Conservation (phyloP, 73 alveolate genomes). For the Blepharisma japonicum region DNA sequence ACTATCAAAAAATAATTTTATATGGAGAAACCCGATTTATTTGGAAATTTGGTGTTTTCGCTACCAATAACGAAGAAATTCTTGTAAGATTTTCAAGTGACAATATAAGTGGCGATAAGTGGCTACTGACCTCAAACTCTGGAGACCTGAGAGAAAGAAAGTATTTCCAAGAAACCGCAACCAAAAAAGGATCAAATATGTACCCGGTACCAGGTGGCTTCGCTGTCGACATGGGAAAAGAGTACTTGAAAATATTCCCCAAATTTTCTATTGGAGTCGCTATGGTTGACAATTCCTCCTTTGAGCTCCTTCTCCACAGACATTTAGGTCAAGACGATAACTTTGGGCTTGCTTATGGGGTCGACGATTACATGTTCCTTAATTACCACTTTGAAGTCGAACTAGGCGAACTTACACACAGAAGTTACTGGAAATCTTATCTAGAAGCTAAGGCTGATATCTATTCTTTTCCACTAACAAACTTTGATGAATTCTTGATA, state of each 20-base stretch:
- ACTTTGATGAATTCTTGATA: background rate
- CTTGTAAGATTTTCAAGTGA: no score
- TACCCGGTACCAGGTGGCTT: slow-evolving; percentile 1
- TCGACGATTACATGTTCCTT: background rate
- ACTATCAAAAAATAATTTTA: no score
- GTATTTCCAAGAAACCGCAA: background rate
- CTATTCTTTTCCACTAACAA: background rate
- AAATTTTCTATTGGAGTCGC: slow-evolving; percentile 3
- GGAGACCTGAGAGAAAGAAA: background rate
- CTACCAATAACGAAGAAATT: no score
- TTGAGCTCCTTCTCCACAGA: slow-evolving; percentile 19
- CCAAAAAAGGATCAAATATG: background rate
- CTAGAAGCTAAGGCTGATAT: background rate
- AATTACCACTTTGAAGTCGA: background rate
- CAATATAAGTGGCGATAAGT: background rate
- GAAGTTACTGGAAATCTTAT: background rate
- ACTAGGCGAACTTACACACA: background rate
- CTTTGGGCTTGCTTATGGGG: slow-evolving; percentile 4
- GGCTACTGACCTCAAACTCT: background rate
- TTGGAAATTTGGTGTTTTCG: no score
- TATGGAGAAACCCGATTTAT: no score
- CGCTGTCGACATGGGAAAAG: background rate
- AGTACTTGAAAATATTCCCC: background rate
- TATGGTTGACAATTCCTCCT: background rate
- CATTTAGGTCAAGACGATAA: background rate